These are phyloP conservation scores for Phytophthora cajani DNA, from an alignment of 352 stramenopile species.

Conservation along the genomic window DNA sequence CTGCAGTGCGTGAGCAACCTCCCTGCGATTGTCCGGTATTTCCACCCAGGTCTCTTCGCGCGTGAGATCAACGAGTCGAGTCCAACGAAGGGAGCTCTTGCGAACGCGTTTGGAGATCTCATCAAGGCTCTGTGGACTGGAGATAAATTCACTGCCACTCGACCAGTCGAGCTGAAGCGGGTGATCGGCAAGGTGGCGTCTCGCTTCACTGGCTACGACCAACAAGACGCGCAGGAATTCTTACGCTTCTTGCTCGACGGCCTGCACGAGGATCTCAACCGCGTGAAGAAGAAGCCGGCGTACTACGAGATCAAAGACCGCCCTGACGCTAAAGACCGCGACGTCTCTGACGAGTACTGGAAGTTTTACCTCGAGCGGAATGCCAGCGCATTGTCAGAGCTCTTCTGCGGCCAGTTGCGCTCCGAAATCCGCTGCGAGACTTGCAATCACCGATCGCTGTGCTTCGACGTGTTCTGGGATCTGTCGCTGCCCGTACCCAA, in stretches of 20 bases:
- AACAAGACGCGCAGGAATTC: slow-evolving; percentile 92
- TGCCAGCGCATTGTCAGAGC: slow-evolving; percentile 66
- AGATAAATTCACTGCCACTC: slow-evolving; percentile 60
- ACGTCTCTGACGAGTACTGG: slow-evolving; percentile 89
- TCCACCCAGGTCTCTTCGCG: slow-evolving; percentile 46
- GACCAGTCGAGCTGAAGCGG: slow-evolving; percentile 73
- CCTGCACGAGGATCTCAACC: slow-evolving; percentile 89
- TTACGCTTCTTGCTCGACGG: slow-evolving; percentile 89
- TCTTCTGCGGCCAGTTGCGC: slow-evolving; percentile 85
- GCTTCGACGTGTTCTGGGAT: slow-evolving; percentile 90
- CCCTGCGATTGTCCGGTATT: slow-evolving; percentile 61
- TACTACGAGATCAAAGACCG: slow-evolving; percentile 84
- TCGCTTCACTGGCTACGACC: slow-evolving; percentile 84
- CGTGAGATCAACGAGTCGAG: slow-evolving; percentile 68
- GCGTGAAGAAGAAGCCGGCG: slow-evolving; percentile 65
- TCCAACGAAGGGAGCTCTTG: slow-evolving; percentile 66
- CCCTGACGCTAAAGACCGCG: slow-evolving; percentile 54
- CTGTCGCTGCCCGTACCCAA: slow-evolving; percentile 77
- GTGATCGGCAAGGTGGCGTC: slow-evolving; percentile 77
- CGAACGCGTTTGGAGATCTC: slow-evolving; percentile 72
- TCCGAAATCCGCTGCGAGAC: slow-evolving; percentile 80
- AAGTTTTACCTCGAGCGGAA: slow-evolving; percentile 79
- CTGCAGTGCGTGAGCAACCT: slow-evolving; percentile 85
- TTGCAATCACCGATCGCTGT: slow-evolving; percentile 75
- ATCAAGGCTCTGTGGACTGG: slow-evolving; percentile 73